Conservation (phyloP, 768 basidiomycete genomes). For the Boletus coccyginus region DNA sequence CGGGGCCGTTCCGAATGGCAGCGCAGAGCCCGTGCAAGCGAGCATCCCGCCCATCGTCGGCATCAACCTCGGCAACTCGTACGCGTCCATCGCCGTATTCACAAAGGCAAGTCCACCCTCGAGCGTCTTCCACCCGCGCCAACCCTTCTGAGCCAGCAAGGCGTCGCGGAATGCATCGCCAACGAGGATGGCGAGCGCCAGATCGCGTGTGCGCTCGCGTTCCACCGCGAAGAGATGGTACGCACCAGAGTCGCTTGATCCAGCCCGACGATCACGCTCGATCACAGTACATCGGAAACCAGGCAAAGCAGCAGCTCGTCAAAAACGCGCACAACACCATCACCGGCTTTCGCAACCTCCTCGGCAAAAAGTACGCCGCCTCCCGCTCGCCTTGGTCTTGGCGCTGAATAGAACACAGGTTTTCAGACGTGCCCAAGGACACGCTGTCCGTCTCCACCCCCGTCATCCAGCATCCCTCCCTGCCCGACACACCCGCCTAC, state of each 20-base stretch:
- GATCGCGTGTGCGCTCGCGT: slow-evolving; percentile 91
- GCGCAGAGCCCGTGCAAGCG: slow-evolving; percentile 38
- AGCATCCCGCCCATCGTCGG: slow-evolving; percentile 69
- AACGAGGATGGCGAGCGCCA: slow-evolving; percentile 99
- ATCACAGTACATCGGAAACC: slow-evolving; percentile 89
- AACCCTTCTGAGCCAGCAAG: slow-evolving; percentile 54
- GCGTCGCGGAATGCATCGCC: slow-evolving; percentile 90
- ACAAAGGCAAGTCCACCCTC: slow-evolving; percentile 63
- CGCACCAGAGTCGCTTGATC: slow-evolving; percentile 28
- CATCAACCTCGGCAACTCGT: slow-evolving; percentile 95
- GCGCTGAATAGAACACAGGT: slow-evolving; percentile 39
- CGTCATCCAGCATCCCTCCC: slow-evolving; percentile 72
- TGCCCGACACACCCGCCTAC: slow-evolving; percentile 76
- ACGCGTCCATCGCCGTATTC: slow-evolving; percentile 92
- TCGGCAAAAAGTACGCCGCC: slow-evolving; percentile 78
- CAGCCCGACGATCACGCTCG: slow-evolving; percentile 1
- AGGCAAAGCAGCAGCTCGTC: slow-evolving; percentile 90
- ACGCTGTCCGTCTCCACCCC: slow-evolving; percentile 56
- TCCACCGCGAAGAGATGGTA: slow-evolving; percentile 88
- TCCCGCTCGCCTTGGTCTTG: neutral
- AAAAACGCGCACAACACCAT: slow-evolving; percentile 95
- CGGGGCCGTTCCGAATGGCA: slow-evolving; percentile 48
- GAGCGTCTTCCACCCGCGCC: neutral
- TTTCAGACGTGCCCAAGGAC: slow-evolving; percentile 68
- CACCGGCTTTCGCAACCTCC: slow-evolving; percentile 87